A percentile compares a stretch with the other conserved stretches of the same genome.
phyloP scores from a whole-genome alignment of 306 rosid genomes.

The Senna tora region DNA sequence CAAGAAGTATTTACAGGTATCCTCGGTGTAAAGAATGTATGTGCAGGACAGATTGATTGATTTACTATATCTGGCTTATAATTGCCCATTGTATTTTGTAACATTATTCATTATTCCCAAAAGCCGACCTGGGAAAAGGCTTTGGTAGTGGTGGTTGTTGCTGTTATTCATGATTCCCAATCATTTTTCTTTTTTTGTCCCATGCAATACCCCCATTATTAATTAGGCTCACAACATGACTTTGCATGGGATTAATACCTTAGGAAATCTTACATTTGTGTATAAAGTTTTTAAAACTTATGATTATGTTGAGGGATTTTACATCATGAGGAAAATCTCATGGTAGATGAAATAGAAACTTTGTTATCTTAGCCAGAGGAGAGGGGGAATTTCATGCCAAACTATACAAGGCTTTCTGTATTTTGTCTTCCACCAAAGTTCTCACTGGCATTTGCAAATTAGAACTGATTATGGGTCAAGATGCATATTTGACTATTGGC shows the following conservation, averaged over 20 bases:
- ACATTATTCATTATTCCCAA: slow-evolving; percentile 39
- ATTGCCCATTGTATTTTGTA: slow-evolving; percentile 34
- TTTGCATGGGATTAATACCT: slow-evolving; percentile 11
- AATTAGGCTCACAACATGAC: slow-evolving; percentile 4
- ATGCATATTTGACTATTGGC: neutral
- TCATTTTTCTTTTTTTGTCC: no score
- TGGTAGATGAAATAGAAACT: neutral
- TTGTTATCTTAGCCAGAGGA: neutral
- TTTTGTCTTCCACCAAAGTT: no score
- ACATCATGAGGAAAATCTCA: neutral
- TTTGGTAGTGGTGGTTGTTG: no score
- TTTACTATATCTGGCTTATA: slow-evolving; percentile 25
- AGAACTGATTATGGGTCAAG: neutral
- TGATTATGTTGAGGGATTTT: slow-evolving; percentile 9
- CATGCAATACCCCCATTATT: neutral
- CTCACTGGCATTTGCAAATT: neutral
- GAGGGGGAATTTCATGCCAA: no score
- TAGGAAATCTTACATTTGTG: neutral
- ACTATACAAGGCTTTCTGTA: no score
- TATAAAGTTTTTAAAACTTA: neutral
- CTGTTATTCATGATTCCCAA: slow-evolving; percentile 35
- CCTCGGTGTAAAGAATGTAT: slow-evolving; percentile 93
- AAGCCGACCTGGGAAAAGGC: no score
- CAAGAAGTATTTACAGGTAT: slow-evolving; percentile 89
- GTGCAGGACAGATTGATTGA: slow-evolving; percentile 65